Conservation (phyloP, 2,329 filamentous ascomycete species). For the Tolypocladium inflatum region DNA sequence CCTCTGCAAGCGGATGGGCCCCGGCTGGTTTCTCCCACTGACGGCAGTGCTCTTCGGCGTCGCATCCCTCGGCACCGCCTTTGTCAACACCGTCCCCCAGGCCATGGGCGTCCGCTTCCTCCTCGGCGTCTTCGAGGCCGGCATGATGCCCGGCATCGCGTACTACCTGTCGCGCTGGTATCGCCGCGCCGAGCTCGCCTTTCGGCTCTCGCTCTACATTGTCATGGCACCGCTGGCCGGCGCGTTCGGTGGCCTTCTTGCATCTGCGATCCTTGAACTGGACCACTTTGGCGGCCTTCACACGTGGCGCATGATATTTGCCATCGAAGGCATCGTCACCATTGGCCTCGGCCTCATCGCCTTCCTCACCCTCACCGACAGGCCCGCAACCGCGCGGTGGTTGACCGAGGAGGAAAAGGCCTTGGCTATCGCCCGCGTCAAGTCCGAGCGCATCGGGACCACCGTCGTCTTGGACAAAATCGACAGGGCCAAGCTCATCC, state of each 20-base stretch:
- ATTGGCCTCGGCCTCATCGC: slow-evolving; percentile 44
- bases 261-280: slow-evolving; percentile 53
- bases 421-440: slow-evolving; percentile 55
- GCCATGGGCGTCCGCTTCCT: slow-evolving; percentile 56
- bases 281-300: slow-evolving; percentile 45
- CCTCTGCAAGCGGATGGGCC: slow-evolving; percentile 60
- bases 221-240: slow-evolving; percentile 62
- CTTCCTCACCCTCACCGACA: slow-evolving; percentile 58
- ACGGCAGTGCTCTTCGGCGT: slow-evolving; percentile 55
- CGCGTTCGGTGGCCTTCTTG: slow-evolving; percentile 60
- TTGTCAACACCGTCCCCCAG: slow-evolving; percentile 43
- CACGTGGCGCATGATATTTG: slow-evolving; percentile 61
- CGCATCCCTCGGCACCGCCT: slow-evolving; percentile 55
- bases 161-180: slow-evolving; percentile 70
- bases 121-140: slow-evolving; percentile 61
- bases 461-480: slow-evolving; percentile 56
- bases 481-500: slow-evolving; percentile 46
- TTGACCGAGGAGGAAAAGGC: slow-evolving; percentile 56
- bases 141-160: slow-evolving; percentile 64
- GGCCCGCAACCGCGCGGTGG: slow-evolving; percentile 59
- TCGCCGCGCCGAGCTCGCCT: slow-evolving; percentile 56
- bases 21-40: slow-evolving; percentile 60
- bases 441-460: slow-evolving; percentile 55
- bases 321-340: slow-evolving; percentile 56
- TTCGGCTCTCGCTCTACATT: slow-evolving; percentile 59